phyloP scores from a whole-genome alignment of 352 stramenopile species.

The Phytophthora melonis region DNA sequence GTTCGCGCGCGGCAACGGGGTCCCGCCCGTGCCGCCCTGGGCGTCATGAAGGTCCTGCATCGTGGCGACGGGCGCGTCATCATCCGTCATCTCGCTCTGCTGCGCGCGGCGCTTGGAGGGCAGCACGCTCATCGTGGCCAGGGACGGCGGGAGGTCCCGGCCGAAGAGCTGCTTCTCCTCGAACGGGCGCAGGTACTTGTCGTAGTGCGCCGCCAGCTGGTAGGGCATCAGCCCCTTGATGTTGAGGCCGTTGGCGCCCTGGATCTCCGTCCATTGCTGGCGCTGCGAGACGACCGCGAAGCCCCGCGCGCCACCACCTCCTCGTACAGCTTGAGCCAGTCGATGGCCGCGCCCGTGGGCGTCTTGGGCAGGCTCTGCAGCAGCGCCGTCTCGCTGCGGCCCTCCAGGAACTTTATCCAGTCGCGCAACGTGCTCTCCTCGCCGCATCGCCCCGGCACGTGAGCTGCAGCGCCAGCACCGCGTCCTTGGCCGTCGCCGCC shows the following conservation, averaged over 20 bases:
- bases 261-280: slow-evolving; percentile 63
- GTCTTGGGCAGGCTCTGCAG: slow-evolving; percentile 66
- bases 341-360: slow-evolving; percentile 60
- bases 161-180: slow-evolving; percentile 85
- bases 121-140: slow-evolving; percentile 28
- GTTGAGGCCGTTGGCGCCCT: slow-evolving; percentile 56
- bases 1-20: slow-evolving; percentile 61
- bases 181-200: slow-evolving; percentile 65
- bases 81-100: slow-evolving; percentile 18
- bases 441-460: slow-evolving; percentile 70
- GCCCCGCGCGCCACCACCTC: slow-evolving; percentile 75
- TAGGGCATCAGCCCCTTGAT: slow-evolving; percentile 72
- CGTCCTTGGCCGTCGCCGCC: slow-evolving; percentile 37
- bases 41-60: slow-evolving; percentile 72
- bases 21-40: slow-evolving; percentile 64
- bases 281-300: slow-evolving; percentile 60
- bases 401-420: slow-evolving; percentile 65
- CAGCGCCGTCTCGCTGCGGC: slow-evolving; percentile 49
- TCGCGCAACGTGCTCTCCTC: slow-evolving; percentile 66
- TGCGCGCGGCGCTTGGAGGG: slow-evolving; percentile 42
- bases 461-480: slow-evolving; percentile 70
- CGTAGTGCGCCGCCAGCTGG: slow-evolving; percentile 67
- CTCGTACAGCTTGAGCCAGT: slow-evolving; percentile 86
- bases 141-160: slow-evolving; percentile 48
- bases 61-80: slow-evolving; percentile 60